Base-by-base conservation (phyloP, 2,329 filamentous ascomycete species). In the Pyrenochaeta sp. region DNA sequence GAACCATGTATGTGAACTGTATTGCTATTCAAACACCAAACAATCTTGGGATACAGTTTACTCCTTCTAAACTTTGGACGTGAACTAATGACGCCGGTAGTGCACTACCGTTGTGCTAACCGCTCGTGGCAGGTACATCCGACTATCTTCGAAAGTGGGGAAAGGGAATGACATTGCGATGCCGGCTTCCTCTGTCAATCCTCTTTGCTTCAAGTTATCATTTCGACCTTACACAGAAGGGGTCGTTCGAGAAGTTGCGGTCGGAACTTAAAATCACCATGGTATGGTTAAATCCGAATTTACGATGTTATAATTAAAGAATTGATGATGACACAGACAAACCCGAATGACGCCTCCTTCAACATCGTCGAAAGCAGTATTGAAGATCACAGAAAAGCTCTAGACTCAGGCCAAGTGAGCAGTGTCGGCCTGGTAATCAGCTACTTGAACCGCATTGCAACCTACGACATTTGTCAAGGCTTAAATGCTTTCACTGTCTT, bases 401-500 rank as follows among this genome's bases (percentile, higher is more conserved):
- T 81, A 8, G 52, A 61, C 10, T 57, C 63, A 4, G 72, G 75
- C 21, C 42, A 50, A 9, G 58, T 74, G 20, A 77, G 73, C 11
- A 75, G 72, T 40, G 75, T 78, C 27, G 75, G 77, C 13, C 58
- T 81, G 3, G 71, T 74, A 5, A 65, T 74, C 6, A 67, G 67
- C 29, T 77, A 80, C 52, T 67, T 81, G 3, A 72, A 67, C 24
- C 76, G 79, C 6, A 79, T 81, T 44, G 71, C 68, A 26, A 59
- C 54, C 3, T 80, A 78, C 55, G 78, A 81, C 49, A 68, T 67
- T 20, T 59, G 69, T n/a, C 67, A 65, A 3, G 51, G 48, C 4
- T 67, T 81, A 2, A 80, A 79, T 46, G 73, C 78, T 4, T 74
- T 80, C 5, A 76, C 77, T 6, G 60, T 80, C 10, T 61, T 81